Evolutionary conservation across 2,329 filamentous ascomycete genomes (phyloP).

Genomic region (Alternaria postmessia): DNA sequence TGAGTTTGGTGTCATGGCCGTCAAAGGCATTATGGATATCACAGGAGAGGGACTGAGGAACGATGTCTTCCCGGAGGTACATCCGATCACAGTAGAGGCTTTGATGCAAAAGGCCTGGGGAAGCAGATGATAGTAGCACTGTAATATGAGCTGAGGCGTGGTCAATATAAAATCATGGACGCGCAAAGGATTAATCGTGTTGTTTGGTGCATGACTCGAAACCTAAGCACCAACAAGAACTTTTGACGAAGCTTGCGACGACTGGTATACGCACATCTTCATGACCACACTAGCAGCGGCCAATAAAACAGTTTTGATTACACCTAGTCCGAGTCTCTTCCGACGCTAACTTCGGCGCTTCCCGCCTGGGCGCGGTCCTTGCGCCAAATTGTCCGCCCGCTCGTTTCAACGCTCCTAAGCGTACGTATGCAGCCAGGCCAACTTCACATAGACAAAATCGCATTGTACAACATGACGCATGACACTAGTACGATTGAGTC

Average conservation of each 20-base stretch:
- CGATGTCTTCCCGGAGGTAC: conserved; percentile 16
- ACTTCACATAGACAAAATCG: not conserved
- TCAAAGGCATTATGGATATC: conserved; percentile 16
- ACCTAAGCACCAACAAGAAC: not conserved
- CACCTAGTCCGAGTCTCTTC: not conserved
- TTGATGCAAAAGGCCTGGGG: conserved; percentile 22
- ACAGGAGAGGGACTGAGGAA: conserved; percentile 13
- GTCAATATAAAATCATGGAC: not conserved
- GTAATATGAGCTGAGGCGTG: not conserved
- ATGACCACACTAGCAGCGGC: too few species aligned
- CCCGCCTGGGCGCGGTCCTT: not conserved
- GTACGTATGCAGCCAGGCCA: not conserved
- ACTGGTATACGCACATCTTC: not conserved
- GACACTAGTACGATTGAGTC: not conserved
- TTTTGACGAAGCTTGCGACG: conserved; percentile 1
- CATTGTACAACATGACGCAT: not conserved
- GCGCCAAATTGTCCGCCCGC: not conserved
- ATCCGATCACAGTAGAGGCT: conserved; percentile 15
- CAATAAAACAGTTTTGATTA: not conserved
- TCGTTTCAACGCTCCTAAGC: not conserved
- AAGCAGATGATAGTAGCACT: not conserved
- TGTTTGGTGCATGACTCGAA: not conserved
- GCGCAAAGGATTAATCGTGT: too few species aligned
- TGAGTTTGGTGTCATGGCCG: conserved; percentile 18
- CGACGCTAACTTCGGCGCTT: not conserved